Evolutionary conservation across 345 rosid species (phyloP), one percentile per base, ranked within the genome.

Genomic region (Orychophragmus violaceus): DNA sequence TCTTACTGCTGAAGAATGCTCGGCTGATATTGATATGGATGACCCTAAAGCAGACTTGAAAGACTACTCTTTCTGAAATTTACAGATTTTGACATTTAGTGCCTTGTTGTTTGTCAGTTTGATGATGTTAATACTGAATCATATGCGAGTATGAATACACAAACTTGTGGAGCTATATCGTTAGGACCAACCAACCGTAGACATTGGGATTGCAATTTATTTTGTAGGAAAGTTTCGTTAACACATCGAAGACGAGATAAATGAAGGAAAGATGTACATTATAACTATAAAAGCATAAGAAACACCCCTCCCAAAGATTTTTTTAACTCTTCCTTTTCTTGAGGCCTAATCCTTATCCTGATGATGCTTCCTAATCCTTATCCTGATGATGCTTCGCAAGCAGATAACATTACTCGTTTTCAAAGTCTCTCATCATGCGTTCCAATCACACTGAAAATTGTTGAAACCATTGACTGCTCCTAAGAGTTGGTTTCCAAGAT

Each of bases 371-470:
- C n/a, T n/a, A 13, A 13, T 27, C 74, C 6, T 63, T 70, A 13
- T 33, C 56, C 19, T 44, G 68, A 35, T 54, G 50, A 70, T 69
- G 67, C 46, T 70, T 42, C 54, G 4, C 45, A 37, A 52, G 68
- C 68, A 53, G 19, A 70, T 5, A n/a, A 42, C 18, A 5, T 4
- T n/a, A n/a, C n/a, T n/a, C n/a, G n/a, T n/a, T n/a, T n/a, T 32
- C 46, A 35, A 27, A 33, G 50, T 33, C 64, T 50, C 48, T 62
- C 33, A 6, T 44, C 29, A 24, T 54, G 36, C 69, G 28, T 82
- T 93, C 96, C 96, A 94, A 72, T 88, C 96, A 77, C 82, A 85
- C 50, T 79, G 97, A 57, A 82, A 77, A 84, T 90, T 90, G 81
- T 60, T 84, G 68, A 76, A 85, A 79, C 91, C 84, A 35, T 83